A percentile compares a stretch with the other conserved stretches of the same genome.
Conservation (phyloP, 2,329 filamentous ascomycete genomes). For the Aspergillus clavatus region DNA sequence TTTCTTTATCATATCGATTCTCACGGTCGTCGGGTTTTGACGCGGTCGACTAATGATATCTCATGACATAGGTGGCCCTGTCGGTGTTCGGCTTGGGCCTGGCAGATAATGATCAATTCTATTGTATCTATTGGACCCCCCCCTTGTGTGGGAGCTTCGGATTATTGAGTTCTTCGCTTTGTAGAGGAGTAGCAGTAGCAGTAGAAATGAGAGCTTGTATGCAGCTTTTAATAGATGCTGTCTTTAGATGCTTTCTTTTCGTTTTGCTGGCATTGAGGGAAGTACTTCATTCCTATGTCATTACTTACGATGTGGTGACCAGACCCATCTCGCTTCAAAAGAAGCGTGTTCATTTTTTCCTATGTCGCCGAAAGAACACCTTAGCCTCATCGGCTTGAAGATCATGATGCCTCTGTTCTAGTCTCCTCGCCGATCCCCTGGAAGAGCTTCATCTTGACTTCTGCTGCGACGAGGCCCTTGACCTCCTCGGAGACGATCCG, state of each 20-base stretch:
- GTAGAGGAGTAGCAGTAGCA: too few relatives aligned
- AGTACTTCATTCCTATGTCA: too few relatives aligned
- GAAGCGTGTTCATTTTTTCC: too few relatives aligned
- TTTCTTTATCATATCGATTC: too few relatives aligned
- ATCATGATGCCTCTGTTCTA: conserved; percentile 12
- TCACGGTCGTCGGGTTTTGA: neutral
- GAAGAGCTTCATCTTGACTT: conserved; percentile 51
- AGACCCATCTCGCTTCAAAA: neutral
- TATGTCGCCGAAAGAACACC: too few relatives aligned
- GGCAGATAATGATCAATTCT: conserved; percentile 5
- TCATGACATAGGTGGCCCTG: conserved; percentile 18
- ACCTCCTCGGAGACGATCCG: conserved; percentile 55
- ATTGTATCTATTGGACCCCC: conserved; percentile 10
- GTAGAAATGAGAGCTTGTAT: too few relatives aligned
- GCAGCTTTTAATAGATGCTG: too few relatives aligned
- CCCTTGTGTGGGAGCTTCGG: neutral
- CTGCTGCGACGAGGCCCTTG: conserved; percentile 43
- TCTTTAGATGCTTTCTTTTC: too few relatives aligned
- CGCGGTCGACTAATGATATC: conserved; percentile 18
- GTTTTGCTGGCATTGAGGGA: too few relatives aligned
- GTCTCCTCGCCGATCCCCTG: conserved; percentile 34
- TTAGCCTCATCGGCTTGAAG: neutral
- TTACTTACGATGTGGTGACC: neutral
- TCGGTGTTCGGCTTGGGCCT: conserved; percentile 5
- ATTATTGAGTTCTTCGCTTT: too few relatives aligned